Conservation (phyloP, 208 protist genomes). For the Leptomonas pyrrhocoris region DNA sequence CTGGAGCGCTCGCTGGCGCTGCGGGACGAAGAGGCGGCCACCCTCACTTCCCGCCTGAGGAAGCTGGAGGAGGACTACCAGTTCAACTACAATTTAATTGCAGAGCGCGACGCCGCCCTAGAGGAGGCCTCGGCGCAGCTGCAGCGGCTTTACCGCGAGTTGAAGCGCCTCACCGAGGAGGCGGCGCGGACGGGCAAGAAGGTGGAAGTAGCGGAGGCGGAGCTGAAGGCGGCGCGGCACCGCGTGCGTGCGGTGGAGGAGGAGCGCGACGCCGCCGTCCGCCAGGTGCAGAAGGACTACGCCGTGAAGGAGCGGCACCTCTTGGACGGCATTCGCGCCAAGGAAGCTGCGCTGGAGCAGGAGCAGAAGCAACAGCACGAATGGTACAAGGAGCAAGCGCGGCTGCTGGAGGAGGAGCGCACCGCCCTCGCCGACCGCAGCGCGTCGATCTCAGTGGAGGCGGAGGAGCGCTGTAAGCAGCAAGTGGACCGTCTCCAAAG, state of each 20-base stretch:
- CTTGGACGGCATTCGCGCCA: constrained; percentile 34
- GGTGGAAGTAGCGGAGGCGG: constrained; percentile 45
- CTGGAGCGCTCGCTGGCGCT: constrained; percentile 63
- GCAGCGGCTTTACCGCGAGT: constrained; percentile 77
- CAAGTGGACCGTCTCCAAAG: constrained; percentile 55
- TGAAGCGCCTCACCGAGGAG: constrained; percentile 62
- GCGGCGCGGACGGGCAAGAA: constrained; percentile 37
- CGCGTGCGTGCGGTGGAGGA: constrained; percentile 65
- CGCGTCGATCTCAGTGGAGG: constrained; percentile 29
- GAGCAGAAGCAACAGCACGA: constrained; percentile 68
- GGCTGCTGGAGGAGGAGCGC: constrained; percentile 51
- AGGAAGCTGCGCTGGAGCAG: constrained; percentile 56
- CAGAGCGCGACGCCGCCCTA: constrained; percentile 83
- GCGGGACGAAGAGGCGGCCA: constrained; percentile 71
- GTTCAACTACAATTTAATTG: constrained; percentile 90
- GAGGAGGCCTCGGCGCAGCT: constrained; percentile 80
- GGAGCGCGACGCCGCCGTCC: constrained; percentile 49
- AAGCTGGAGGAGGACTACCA: constrained; percentile 90
- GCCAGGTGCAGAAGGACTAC: constrained; percentile 50
- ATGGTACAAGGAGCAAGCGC: constrained; percentile 56
- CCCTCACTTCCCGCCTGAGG: constrained; percentile 57
- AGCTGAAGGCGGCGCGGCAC: constrained; percentile 45
- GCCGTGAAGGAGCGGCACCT: constrained; percentile 62
- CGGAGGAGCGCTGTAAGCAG: constrained; percentile 47
- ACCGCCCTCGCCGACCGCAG: constrained; percentile 41